Evolutionary conservation across 805 yeast species (phyloP), one percentile per base, ranked within the genome.

Genomic region (Candida takata): DNA sequence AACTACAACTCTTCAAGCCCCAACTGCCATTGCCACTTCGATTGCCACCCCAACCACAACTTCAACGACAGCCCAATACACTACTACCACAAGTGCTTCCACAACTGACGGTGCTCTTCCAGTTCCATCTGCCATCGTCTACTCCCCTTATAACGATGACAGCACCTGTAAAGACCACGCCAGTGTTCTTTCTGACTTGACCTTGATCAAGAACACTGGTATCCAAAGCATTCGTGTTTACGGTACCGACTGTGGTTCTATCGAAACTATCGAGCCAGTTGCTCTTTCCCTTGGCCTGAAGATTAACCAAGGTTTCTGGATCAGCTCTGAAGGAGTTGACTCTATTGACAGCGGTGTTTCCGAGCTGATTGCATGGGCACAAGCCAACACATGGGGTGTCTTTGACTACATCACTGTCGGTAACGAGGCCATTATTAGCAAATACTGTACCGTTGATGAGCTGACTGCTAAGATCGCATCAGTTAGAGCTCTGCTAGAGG

Each of bases 261-360:
- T 84, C 33, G 52, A 69, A 21, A 76, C 81, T 3, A 76, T 86
- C 26, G 68, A 76, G 48, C 84, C 92, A 33, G 69, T 68, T 27
- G 72, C 81, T 47, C 50, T 52, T 17, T 34, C 57, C 11, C 60
- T 81, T 35, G 95, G 95, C 4, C 57, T 88, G 34, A 74, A 63
- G 26, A 74, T 87, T 40, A 81, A 84, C 58, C 95, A 85, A 67
- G 96, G 97, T 33, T 71, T 88, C 60, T 88, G 92, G 88, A 77
- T 88, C 44, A 57, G 69, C 31, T 41, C 61, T 14, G 65, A 57
- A 19, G 95, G 95, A 48, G 78, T 70, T 26, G 75, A 76, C 51
- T 77, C 90, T 8, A 73, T 85, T 42, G 87, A 84, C 55, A 61
- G 48, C 34, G 66, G 74, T 31, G 77, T 85, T 33, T 35, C 55